Evolutionary conservation across 495 filamentous ascomycete species (phyloP).

Genomic region (Stereocaulon alpinum): DNA sequence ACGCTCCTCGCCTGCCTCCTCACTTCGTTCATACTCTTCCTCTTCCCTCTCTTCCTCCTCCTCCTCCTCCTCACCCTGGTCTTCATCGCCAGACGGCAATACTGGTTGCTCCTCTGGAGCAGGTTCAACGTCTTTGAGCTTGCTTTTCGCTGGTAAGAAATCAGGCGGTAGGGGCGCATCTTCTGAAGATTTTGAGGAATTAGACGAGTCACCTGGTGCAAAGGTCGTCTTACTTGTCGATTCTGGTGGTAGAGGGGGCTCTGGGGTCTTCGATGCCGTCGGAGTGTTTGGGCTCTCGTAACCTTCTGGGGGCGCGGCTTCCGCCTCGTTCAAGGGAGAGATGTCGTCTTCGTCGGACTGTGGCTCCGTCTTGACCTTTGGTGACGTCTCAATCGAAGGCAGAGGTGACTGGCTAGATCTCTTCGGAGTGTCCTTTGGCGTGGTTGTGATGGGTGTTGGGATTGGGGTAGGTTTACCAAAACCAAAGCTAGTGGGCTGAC

Average conservation of each 20-base stretch:
- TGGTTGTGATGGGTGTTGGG: conserved; percentile 19
- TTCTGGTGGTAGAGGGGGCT: conserved; percentile 66
- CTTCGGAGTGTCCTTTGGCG: conserved; percentile 17
- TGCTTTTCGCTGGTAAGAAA: conserved; percentile 33
- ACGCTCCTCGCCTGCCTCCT: conserved; percentile 28
- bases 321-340: conserved; percentile 17
- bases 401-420: conserved; percentile 14
- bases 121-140: conserved; percentile 27
- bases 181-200: conserved; percentile 48
- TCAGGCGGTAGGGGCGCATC: conserved; percentile 31
- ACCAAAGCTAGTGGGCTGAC: conserved; percentile 30
- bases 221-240: conserved; percentile 58
- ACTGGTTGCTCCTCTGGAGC: conserved; percentile 25
- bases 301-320: conserved; percentile 13
- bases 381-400: conserved; percentile 16
- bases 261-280: conserved; percentile 18
- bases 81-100: conserved; percentile 19
- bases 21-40: conserved; percentile 18
- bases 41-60: conserved; percentile 29
- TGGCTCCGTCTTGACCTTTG: conserved; percentile 26
- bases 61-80: conserved; percentile 12
- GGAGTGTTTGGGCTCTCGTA: conserved; percentile 8
- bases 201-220: conserved; percentile 55
- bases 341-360: conserved; percentile 20
- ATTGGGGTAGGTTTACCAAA: conserved; percentile 27